phyloP scores from a whole-genome alignment of 352 stramenopile genomes.

The Globisporangium nodosum region DNA sequence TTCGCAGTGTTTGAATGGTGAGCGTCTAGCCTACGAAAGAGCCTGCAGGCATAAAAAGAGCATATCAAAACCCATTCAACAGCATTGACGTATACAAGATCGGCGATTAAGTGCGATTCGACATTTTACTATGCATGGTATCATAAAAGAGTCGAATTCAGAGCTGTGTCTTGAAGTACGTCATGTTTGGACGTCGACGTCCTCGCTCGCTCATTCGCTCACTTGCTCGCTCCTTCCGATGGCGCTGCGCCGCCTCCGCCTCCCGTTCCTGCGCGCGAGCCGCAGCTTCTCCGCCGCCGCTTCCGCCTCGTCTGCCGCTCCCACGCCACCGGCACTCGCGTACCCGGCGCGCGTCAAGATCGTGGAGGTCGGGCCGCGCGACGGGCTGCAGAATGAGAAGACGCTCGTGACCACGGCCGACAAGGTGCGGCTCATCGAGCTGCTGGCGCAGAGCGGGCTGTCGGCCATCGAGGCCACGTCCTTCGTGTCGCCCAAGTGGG shows the following conservation, averaged over 20 bases:
- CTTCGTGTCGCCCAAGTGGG: conserved; percentile 97
- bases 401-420: conserved; percentile 77
- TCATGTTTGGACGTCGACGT: neutral
- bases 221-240: neutral
- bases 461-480: conserved; percentile 90
- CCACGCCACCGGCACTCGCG: neutral
- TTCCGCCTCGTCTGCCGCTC: neutral
- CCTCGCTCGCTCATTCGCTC: neutral
- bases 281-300: neutral
- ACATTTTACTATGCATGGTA: neutral
- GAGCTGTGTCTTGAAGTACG: neutral
- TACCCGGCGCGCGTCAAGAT: conserved; percentile 86
- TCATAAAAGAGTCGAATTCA: neutral
- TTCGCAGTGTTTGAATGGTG: conserved; percentile 8
- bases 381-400: conserved; percentile 96
- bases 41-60: neutral
- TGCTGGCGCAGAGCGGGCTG: conserved; percentile 87
- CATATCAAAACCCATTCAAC: neutral
- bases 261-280: conserved; percentile 1
- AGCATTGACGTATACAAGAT: no score
- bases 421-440: conserved; percentile 91
- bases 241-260: neutral
- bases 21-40: neutral
- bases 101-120: neutral
- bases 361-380: conserved; percentile 93